Conservation (phyloP, 306 rosid species). For the Cucumis melo region DNA sequence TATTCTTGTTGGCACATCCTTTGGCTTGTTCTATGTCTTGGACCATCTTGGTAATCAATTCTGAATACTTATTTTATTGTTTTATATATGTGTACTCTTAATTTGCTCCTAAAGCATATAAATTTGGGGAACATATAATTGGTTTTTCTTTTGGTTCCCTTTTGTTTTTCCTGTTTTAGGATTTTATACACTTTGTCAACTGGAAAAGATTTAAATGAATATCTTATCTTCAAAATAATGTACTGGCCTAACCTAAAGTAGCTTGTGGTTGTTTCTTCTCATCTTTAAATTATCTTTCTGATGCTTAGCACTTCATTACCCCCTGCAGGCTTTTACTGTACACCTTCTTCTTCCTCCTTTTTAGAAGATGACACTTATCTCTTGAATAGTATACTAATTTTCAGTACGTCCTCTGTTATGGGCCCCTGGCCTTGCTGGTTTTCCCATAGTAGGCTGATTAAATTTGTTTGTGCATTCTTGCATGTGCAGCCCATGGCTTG, state of each 20-base stretch:
- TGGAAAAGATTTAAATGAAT: background rate
- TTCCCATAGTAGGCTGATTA: background rate
- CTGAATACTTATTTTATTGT: background rate
- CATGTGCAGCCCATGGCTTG: background rate
- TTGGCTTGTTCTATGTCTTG: constrained; percentile 82
- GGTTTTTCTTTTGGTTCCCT: background rate
- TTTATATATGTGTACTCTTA: background rate
- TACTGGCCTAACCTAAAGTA: background rate
- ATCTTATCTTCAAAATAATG: background rate
- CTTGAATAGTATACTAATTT: background rate
- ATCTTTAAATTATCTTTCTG: background rate
- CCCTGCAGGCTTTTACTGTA: background rate
- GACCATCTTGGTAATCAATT: constrained; percentile 72
- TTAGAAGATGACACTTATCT: constrained; percentile 1
- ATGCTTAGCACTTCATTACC: background rate
- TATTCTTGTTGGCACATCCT: constrained; percentile 90
- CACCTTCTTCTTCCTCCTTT: background rate
- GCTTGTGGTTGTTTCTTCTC: background rate
- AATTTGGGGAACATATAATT: background rate
- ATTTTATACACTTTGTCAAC: background rate
- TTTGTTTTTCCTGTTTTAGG: background rate
- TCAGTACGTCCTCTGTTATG: background rate
- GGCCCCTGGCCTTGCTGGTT: background rate
- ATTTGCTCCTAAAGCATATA: background rate
- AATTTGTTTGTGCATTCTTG: background rate